Percentiles rank a stretch among this genome's conserved stretches.
phyloP scores from a whole-genome alignment of 192 early-diverging fungal species.

The Podila clonocystis region DNA sequence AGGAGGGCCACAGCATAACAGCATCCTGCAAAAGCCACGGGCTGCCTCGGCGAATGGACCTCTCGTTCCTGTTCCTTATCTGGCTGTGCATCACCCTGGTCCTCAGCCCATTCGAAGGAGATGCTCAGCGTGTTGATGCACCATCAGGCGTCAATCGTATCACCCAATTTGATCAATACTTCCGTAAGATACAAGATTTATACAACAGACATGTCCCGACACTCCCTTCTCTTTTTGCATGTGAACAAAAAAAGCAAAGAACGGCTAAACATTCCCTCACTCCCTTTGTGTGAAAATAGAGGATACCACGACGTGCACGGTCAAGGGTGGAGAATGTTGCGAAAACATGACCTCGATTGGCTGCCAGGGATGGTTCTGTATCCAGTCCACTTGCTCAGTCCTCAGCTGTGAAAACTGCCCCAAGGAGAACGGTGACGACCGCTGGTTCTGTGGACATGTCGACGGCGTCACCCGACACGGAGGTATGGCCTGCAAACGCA shows the following conservation, averaged over 20 bases:
- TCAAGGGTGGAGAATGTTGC: conserved; percentile 38
- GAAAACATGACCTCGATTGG: conserved; percentile 19
- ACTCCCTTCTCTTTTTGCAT: background rate
- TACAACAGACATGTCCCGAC: background rate
- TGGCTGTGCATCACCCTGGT: conserved; percentile 44
- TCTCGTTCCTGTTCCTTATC: conserved; percentile 28
- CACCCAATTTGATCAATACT: conserved; percentile 30
- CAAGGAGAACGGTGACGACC: conserved; percentile 12
- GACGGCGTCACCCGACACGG: conserved; percentile 32
- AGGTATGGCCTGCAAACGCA: conserved; percentile 34
- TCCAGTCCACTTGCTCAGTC: conserved; percentile 13
- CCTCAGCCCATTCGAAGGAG: conserved; percentile 14
- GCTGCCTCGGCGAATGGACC: conserved; percentile 4
- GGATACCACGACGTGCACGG: conserved; percentile 4
- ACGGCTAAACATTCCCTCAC: background rate
- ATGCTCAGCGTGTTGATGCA: conserved; percentile 17
- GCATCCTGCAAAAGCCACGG: background rate
- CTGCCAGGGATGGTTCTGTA: conserved; percentile 52
- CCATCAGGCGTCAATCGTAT: conserved; percentile 10
- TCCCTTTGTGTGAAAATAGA: background rate
- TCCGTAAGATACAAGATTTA: conserved; percentile 13
- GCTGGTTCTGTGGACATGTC: conserved; percentile 42
- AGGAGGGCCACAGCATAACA: no score
- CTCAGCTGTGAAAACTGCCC: conserved; percentile 22
- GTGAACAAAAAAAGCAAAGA: background rate